Evolutionary conservation across 2,329 filamentous ascomycete genomes (phyloP).

Genomic region (Botryotinia calthae): DNA sequence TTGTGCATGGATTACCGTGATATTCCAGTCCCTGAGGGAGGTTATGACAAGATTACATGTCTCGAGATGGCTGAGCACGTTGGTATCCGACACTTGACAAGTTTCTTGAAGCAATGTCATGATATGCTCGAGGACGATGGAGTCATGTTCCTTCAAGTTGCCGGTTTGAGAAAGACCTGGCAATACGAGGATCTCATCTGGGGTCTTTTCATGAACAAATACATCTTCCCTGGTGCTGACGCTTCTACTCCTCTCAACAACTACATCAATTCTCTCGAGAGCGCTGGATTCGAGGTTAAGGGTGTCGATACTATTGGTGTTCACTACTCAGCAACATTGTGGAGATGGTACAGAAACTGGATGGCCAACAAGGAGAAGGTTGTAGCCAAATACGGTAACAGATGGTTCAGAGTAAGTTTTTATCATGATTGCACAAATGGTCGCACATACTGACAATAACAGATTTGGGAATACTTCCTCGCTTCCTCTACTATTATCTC

Average conservation of each 20-base stretch:
- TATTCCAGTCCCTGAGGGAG: slow-evolving; percentile 72
- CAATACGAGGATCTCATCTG: slow-evolving; percentile 98
- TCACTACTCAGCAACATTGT: slow-evolving; percentile 94
- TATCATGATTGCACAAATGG: not conserved
- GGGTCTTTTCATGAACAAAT: slow-evolving; percentile 99
- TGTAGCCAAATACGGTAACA: slow-evolving; percentile 87
- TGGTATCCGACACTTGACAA: slow-evolving; percentile 80
- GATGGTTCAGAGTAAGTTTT: slow-evolving; percentile 84
- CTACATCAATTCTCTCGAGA: slow-evolving; percentile 81
- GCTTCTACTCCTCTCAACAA: slow-evolving; percentile 90
- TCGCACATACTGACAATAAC: slow-evolving; percentile 23
- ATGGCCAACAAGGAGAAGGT: slow-evolving; percentile 90
- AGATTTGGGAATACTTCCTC: slow-evolving; percentile 83
- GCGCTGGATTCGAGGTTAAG: slow-evolving; percentile 88
- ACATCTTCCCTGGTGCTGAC: slow-evolving; percentile 95
- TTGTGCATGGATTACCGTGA: slow-evolving; percentile 98
- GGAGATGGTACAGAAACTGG: slow-evolving; percentile 99
- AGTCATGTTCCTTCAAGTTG: slow-evolving; percentile 92
- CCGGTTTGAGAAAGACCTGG: slow-evolving; percentile 90
- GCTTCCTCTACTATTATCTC: slow-evolving; percentile 73
- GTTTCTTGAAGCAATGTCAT: slow-evolving; percentile 82
- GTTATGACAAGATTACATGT: slow-evolving; percentile 93
- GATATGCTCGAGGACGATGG: slow-evolving; percentile 97
- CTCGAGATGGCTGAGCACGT: slow-evolving; percentile 99
- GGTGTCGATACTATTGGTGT: slow-evolving; percentile 88